These are phyloP conservation scores for Sporothrix curviconia DNA, from an alignment of 2,329 filamentous ascomycete genomes.

Conservation along the genomic window DNA sequence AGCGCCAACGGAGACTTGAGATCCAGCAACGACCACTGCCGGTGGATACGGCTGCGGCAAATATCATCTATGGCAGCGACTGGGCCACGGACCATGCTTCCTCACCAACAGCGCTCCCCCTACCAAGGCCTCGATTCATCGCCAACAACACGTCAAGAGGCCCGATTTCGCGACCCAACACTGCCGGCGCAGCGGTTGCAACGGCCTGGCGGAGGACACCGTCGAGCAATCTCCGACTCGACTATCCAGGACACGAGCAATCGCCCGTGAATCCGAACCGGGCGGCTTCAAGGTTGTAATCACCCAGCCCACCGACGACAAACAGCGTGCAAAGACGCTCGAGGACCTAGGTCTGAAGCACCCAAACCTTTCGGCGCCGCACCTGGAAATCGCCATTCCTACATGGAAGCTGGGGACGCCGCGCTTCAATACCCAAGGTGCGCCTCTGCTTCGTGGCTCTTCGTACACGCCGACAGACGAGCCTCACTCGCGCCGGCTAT, in stretches of 20 bases:
- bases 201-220: slow-evolving; percentile 32
- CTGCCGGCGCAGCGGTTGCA: not conserved
- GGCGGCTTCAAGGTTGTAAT: slow-evolving; percentile 77
- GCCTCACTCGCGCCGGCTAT: slow-evolving; percentile 49
- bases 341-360: slow-evolving; percentile 43
- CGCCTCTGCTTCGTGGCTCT: slow-evolving; percentile 72
- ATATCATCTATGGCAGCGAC: slow-evolving; percentile 27
- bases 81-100: slow-evolving; percentile 39
- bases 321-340: slow-evolving; percentile 53
- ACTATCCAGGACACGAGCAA: slow-evolving; percentile 60
- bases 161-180: not conserved
- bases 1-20: slow-evolving; percentile 19
- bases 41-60: not conserved
- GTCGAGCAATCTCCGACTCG: slow-evolving; percentile 69
- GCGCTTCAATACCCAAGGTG: slow-evolving; percentile 69
- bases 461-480: slow-evolving; percentile 72
- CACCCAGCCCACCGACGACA: slow-evolving; percentile 58
- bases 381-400: slow-evolving; percentile 69
- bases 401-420: slow-evolving; percentile 78
- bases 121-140: not conserved
- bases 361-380: slow-evolving; percentile 43
- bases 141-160: not conserved
- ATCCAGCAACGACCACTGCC: not conserved
- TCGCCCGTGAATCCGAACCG: slow-evolving; percentile 48
- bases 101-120: slow-evolving; percentile 26